These are phyloP conservation scores for Emericellopsis terricola DNA, from an alignment of 495 filamentous ascomycete genomes.

Conservation along the genomic window DNA sequence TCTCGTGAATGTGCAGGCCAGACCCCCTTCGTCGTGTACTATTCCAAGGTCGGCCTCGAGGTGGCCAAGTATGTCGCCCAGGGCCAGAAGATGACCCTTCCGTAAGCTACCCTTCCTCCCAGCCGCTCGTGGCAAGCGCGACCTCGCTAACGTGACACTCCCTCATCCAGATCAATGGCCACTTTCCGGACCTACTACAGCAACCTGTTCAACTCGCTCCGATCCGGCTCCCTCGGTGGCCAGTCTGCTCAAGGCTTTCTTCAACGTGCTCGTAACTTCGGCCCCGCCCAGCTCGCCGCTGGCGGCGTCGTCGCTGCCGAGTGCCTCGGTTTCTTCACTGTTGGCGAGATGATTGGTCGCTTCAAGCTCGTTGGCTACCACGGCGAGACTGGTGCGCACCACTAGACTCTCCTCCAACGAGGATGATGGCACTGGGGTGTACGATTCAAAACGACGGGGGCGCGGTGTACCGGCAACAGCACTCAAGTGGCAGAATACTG, in stretches of 20 bases:
- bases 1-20: slow-evolving; percentile 34
- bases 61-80: slow-evolving; percentile 71
- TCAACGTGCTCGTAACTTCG: slow-evolving; percentile 48
- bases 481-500: no score
- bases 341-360: slow-evolving; percentile 91
- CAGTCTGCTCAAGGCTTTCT: slow-evolving; percentile 29
- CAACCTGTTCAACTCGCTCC: slow-evolving; percentile 43
- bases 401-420: slow-evolving; percentile 24
- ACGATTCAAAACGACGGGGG: no score
- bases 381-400: slow-evolving; percentile 48
- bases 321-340: slow-evolving; percentile 88
- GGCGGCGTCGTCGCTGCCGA: slow-evolving; percentile 68
- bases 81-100: slow-evolving; percentile 80
- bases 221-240: slow-evolving; percentile 32
- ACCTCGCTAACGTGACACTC: slow-evolving; percentile 8
- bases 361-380: slow-evolving; percentile 88
- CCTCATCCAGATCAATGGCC: slow-evolving; percentile 40
- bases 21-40: slow-evolving; percentile 76
- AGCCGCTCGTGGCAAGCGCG: background rate
- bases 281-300: slow-evolving; percentile 43
- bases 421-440: no score
- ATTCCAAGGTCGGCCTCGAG: slow-evolving; percentile 75
- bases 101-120: slow-evolving; percentile 58
- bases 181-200: slow-evolving; percentile 82
- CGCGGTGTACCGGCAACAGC: no score